Base-by-base conservation (phyloP, 768 basidiomycete genomes). In the Suillus variegatus region DNA sequence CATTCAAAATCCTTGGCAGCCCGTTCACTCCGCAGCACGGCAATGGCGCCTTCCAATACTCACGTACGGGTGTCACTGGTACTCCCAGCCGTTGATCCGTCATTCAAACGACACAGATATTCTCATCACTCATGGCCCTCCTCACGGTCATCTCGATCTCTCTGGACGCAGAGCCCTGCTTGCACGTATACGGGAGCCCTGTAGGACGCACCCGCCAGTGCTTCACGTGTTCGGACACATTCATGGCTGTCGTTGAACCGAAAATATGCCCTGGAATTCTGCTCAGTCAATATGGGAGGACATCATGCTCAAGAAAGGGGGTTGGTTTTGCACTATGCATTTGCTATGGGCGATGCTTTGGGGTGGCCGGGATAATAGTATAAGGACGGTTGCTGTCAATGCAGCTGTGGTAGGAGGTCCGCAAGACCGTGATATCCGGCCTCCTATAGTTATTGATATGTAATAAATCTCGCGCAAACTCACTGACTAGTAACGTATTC, bases 171-270 rank as follows among this genome's bases (percentile, higher is more conserved):
- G 63, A 2, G 74, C 68, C 6, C 76, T 83, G 32, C 68, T 80
- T 35, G 65, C 54, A 1, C 74, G 72, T 0, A 51, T 81, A 0
- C 78, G 77, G 79, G 68, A 69, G 13, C 68, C 80, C 18, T 51
- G 6, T 28, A 28, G 49, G 25, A 51, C 13, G 14, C 49, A 51
- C 13, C 70, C 73, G 38, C 83, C 81, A 1, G 61, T 68, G 60
- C 32, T 81, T n/a, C 77, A 80, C 49, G 74, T 82, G 5, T 82
- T 77, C 68, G 81, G 83, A 1, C 82, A 82, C 61, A 78, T 82
- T 6, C 82, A 83, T 44, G 73, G 69, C 12, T 77, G 63, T 3
- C 64, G 78, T 44, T 82, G 81, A 9, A 61, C 76, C 14, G 75
- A 80, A 63, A 32, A 43, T 10, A 65, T 79, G 12, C 56, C 47